A percentile compares a stretch with the other conserved stretches of the same genome.
Evolutionary conservation across 1,139 yeast species (phyloP).

Genomic region (Petasospora fabianii): DNA sequence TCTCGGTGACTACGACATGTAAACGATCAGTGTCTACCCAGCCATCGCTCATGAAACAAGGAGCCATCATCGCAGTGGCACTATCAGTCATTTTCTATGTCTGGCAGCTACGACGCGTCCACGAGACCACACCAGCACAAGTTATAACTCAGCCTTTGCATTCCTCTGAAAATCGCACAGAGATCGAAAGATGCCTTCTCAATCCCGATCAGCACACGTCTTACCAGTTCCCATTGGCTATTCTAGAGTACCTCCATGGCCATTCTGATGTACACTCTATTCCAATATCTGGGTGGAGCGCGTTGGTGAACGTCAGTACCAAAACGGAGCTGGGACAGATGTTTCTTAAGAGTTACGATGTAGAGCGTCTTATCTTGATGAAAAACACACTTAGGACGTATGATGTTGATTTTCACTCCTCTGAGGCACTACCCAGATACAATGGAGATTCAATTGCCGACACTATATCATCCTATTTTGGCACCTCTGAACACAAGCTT

Average conservation of each 20-base stretch:
- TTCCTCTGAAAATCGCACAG: slow-evolving; percentile 1
- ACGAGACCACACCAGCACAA: too few relatives aligned
- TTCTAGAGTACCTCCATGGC: slow-evolving; percentile 9
- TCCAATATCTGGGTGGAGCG: slow-evolving; percentile 11
- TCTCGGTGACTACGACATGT: too few relatives aligned
- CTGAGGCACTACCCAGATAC: background rate
- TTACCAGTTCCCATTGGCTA: slow-evolving; percentile 8
- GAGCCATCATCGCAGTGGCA: too few relatives aligned
- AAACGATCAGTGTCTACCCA: too few relatives aligned
- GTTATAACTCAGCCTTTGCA: slow-evolving; percentile 1
- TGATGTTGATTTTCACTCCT: slow-evolving; percentile 4
- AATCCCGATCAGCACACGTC: slow-evolving; percentile 6
- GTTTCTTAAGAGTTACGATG: slow-evolving; percentile 8
- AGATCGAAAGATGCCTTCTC: slow-evolving; percentile 1
- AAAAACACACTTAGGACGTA: slow-evolving; percentile 10
- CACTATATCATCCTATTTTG: background rate
- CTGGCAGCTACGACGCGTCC: too few relatives aligned
- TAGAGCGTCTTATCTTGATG: slow-evolving; percentile 18
- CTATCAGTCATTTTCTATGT: too few relatives aligned
- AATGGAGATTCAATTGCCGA: slow-evolving; percentile 2
- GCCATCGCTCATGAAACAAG: too few relatives aligned
- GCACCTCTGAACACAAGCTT: background rate
- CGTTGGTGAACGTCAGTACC: slow-evolving; percentile 8
- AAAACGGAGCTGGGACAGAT: slow-evolving; percentile 19
- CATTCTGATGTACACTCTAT: background rate